Evolutionary conservation across 1,284 basidiomycete genomes (phyloP).

Genomic region (Microbotryum intermedium): DNA sequence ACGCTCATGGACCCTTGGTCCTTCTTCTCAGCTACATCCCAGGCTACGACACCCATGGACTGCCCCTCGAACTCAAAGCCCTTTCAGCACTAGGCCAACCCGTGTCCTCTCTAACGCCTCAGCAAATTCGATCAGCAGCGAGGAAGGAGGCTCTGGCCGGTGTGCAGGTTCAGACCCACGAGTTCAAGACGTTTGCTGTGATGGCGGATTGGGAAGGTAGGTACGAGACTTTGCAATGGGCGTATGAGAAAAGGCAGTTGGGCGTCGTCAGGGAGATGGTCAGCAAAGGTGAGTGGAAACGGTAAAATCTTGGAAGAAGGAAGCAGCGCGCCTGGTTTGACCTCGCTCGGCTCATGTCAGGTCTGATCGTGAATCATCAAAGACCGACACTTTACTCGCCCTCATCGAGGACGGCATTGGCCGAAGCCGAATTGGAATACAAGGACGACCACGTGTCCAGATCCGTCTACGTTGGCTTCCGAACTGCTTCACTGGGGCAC

Average conservation of each 20-base stretch:
- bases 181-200: conserved; percentile 75
- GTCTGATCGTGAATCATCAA: conserved; percentile 74
- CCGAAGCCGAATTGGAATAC: conserved; percentile 90
- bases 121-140: conserved; percentile 64
- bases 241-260: conserved; percentile 83
- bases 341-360: conserved; percentile 39
- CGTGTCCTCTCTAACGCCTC: conserved; percentile 50
- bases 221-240: conserved; percentile 60
- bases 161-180: conserved; percentile 64
- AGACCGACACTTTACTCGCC: conserved; percentile 94
- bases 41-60: conserved; percentile 97
- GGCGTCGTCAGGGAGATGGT: conserved; percentile 83
- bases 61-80: conserved; percentile 93
- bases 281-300: conserved; percentile 53
- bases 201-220: conserved; percentile 86
- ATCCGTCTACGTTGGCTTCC: conserved; percentile 78
- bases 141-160: conserved; percentile 64
- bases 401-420: conserved; percentile 84
- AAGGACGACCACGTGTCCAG: conserved; percentile 79
- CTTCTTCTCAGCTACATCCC: conserved; percentile 63
- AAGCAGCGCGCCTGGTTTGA: neutral
- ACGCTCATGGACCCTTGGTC: neutral
- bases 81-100: conserved; percentile 49
- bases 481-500: conserved; percentile 39
- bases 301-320: too few relatives aligned